A percentile compares a stretch with the other conserved stretches of the same genome.
Evolutionary conservation across 2,329 filamentous ascomycete species (phyloP).

Genomic region (Diaporthe velutina): DNA sequence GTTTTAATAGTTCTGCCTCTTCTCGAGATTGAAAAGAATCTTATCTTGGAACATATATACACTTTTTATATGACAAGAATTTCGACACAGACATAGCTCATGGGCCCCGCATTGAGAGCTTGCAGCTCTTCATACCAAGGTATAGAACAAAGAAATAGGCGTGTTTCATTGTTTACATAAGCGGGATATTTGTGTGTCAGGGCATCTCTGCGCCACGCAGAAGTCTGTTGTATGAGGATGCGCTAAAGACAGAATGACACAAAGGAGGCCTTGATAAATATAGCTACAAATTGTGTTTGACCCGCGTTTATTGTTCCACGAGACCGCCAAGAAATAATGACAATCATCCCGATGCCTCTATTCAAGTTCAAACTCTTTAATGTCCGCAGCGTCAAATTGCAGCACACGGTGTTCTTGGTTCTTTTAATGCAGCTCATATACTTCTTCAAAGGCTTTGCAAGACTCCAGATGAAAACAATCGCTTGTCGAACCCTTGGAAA

Average conservation of each 20-base stretch:
- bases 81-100: neutral
- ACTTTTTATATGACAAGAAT: neutral
- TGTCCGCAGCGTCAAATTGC: neutral
- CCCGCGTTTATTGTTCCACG: neutral
- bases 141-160: neutral
- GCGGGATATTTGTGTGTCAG: neutral
- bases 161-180: neutral
- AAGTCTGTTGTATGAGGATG: neutral
- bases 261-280: neutral
- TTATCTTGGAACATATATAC: neutral
- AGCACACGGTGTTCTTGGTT: neutral
- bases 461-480: too few species aligned
- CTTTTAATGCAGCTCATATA: too few species aligned
- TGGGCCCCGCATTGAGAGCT: neutral
- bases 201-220: neutral
- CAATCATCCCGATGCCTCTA: neutral
- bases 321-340: neutral
- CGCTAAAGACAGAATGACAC: neutral
- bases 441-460: too few species aligned
- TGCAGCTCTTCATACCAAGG: too few species aligned
- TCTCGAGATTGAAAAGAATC: neutral
- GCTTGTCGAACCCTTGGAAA: too few species aligned
- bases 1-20: neutral
- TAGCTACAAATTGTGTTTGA: neutral
- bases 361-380: neutral